These are phyloP conservation scores for Plasmopara halstedii DNA, from an alignment of 352 stramenopile genomes.

Conservation along the genomic window DNA sequence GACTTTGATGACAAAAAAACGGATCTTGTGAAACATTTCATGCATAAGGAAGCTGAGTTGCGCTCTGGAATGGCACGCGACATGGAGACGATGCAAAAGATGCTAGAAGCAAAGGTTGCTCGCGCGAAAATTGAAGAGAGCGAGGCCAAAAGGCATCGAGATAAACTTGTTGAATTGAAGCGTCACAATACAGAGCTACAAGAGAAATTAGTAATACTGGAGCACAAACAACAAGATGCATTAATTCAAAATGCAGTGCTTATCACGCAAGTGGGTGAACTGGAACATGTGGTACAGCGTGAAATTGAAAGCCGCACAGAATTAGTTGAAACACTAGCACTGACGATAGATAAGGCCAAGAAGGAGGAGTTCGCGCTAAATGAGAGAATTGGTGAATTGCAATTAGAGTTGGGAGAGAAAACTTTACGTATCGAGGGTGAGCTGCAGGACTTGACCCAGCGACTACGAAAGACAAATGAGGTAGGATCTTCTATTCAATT, in stretches of 20 bases:
- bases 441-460: constrained; percentile 38
- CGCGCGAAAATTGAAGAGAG: constrained; percentile 62
- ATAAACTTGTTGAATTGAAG: constrained; percentile 33
- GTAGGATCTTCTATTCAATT: constrained; percentile 12
- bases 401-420: constrained; percentile 57
- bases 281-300: constrained; percentile 43
- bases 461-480: constrained; percentile 61
- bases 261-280: constrained; percentile 38
- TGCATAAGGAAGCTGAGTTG: constrained; percentile 54
- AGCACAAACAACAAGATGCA: constrained; percentile 34
- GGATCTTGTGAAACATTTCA: constrained; percentile 55
- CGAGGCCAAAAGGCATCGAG: constrained; percentile 41
- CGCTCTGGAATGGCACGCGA: constrained; percentile 49
- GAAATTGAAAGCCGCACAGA: constrained; percentile 63
- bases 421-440: constrained; percentile 55
- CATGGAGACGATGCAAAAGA: constrained; percentile 61
- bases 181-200: constrained; percentile 36
- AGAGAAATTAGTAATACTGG: constrained; percentile 32
- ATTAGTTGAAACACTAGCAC: constrained; percentile 62
- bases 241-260: constrained; percentile 28
- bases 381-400: constrained; percentile 33
- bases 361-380: constrained; percentile 42
- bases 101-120: constrained; percentile 44
- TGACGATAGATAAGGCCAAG: constrained; percentile 48
- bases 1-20: constrained; percentile 58